Evolutionary conservation across 225 moss, liverwort and hornwort genomes (phyloP).

Genomic region (Pseudisothecium myosuroides): DNA sequence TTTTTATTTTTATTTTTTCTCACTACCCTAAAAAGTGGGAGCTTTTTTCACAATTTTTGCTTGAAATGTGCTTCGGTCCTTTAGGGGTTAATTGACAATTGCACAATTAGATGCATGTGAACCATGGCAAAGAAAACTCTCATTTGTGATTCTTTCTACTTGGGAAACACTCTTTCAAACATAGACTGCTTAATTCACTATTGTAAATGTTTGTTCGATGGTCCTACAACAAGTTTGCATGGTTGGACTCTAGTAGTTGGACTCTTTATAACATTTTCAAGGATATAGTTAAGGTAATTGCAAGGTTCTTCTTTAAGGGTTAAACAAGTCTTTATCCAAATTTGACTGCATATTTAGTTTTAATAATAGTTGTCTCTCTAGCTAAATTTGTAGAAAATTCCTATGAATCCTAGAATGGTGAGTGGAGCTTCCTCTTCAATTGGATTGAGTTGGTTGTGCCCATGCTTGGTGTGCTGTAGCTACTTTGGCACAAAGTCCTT

Average conservation of each 20-base stretch:
- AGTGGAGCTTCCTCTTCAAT: neutral
- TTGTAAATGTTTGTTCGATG: neutral
- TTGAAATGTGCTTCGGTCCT: rapidly evolving
- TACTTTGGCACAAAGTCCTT: conserved; percentile 2
- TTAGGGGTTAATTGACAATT: neutral
- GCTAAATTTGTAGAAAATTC: neutral
- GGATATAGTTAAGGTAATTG: neutral
- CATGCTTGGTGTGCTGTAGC: neutral
- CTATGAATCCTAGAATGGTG: no score
- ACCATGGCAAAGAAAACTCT: neutral
- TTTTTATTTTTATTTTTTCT: neutral
- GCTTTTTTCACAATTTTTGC: neutral
- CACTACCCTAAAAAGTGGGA: neutral
- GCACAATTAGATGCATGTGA: neutral
- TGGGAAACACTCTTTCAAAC: neutral
- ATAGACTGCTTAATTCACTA: neutral
- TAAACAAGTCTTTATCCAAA: neutral
- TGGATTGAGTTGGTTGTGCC: neutral
- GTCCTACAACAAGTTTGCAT: neutral
- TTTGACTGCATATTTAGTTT: neutral
- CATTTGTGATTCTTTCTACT: neutral
- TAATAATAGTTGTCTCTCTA: rapidly evolving
- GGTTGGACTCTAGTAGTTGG: neutral
- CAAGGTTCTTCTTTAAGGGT: neutral
- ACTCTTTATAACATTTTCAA: neutral